Base-by-base conservation (phyloP, 2,329 filamentous ascomycete genomes). In the Graphilbum sp. region DNA sequence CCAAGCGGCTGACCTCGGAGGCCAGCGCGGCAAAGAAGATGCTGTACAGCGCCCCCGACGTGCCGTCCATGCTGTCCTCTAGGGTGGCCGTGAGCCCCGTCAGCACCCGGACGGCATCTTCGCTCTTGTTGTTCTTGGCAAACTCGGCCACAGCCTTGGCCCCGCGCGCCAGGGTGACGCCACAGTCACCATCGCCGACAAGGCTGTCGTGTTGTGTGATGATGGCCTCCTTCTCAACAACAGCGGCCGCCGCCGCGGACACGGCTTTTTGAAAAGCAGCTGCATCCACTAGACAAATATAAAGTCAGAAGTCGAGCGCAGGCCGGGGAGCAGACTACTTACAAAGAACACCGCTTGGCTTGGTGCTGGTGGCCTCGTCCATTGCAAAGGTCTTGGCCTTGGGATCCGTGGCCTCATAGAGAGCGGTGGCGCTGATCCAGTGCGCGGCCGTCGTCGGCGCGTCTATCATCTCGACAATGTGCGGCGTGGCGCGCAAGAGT, bases 141-240 rank as follows among this genome's bases (percentile, higher is more conserved):
- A 72, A 64, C 35, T 65, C 60, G 3, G 74, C 54, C 32, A 75
- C 55, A 32, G 69, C 69, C 66, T 93, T 79, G n/a, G 86, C 85
- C 35, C 86, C 86, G 44, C 85, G 75, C 62, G 84, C 85, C 43
- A 94, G 63, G 5, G 84, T 84, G 41, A 85, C 82, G 10, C 86
- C 86, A 51, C 86, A 94, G 57, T 94, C 86, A 34, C 86, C 86
- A 52, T 94, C 86, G 32, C 86, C 86, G 19, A 93, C 84, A 12
- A 90, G 73, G 0, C 84, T 92, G 52, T 85, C 80, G 49, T 74
- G 85, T 36, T 62, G 68, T 0, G 80, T 85, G 36, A 85, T 66
- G 36, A 82, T 75, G 2, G 79, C 75, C 53, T 86, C 80, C 1
- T 67, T 77, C 0, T 62, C 65, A 44, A 84, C 68, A 13, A 86